Base-by-base conservation (phyloP, 768 basidiomycete species). In the Rhodotorula paludigena region DNA sequence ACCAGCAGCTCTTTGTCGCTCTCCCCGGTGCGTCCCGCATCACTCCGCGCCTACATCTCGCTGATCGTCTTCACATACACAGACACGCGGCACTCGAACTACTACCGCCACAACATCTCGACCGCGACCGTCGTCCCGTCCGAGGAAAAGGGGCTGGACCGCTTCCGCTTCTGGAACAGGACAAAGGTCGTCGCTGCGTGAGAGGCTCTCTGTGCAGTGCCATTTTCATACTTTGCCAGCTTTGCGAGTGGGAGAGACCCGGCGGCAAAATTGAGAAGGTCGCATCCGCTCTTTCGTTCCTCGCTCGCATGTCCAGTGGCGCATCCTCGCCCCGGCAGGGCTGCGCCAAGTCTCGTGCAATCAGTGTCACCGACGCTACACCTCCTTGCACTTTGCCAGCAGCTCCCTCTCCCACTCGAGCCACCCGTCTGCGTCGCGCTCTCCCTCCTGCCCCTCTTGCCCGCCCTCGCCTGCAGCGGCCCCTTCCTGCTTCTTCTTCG, bases 331-430 rank as follows among this genome's bases (percentile, higher is more conserved):
- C n/a, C n/a, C n/a, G n/a, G n/a, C n/a, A n/a, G n/a, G n/a, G n/a
- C n/a, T n/a, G n/a, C n/a, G n/a, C n/a, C n/a, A n/a, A n/a, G n/a
- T n/a, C n/a, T n/a, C n/a, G n/a, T n/a, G n/a, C n/a, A n/a, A n/a
- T n/a, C n/a, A n/a, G n/a, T n/a, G n/a, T n/a, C n/a, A n/a, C n/a
- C n/a, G n/a, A n/a, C 48, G 30, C 57, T 57, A 71, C n/a, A 71
- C 65, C 53, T 57, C 51, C 56, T 72, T 59, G 33, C 70, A 72
- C 21, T 30, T 53, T 15, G 30, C 41, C 53, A 92, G 80, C 54
- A 97, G 83, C 74, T 86, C 85, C 64, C 84, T 81, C 78, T 98
- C 94, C 94, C 94, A 98, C 60, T 83, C 81, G 21, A 62, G 45
- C 60, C 63, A 63, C 11, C 70, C 72, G 20, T 69, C 66, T 23